A percentile compares a stretch with the other conserved stretches of the same genome.
Evolutionary conservation across 352 stramenopile species (phyloP).

Genomic region (Pythium myriotylum): DNA sequence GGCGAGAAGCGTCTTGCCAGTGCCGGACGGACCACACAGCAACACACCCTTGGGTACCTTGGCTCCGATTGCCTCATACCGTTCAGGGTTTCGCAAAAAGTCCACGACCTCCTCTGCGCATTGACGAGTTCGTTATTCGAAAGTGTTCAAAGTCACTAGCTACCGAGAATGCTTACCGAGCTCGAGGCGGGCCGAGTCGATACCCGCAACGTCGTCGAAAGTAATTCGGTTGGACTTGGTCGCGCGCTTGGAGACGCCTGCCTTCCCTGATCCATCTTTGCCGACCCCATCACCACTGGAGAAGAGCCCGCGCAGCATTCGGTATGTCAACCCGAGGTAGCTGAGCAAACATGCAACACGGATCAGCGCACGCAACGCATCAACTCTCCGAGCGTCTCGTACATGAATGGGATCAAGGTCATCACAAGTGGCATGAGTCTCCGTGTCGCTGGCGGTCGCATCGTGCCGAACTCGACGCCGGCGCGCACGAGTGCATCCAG

Average conservation of each 20-base stretch:
- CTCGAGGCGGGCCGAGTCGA: conserved; percentile 93
- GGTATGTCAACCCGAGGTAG: conserved; percentile 86
- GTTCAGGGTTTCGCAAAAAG: conserved; percentile 91
- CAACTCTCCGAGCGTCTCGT: conserved; percentile 10
- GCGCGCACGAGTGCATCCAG: conserved; percentile 60
- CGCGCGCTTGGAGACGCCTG: conserved; percentile 34
- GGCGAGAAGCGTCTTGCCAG: conserved; percentile 95
- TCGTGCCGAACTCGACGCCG: conserved; percentile 71
- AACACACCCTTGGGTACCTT: conserved; percentile 93
- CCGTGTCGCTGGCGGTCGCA: conserved; percentile 48
- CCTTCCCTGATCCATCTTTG: conserved; percentile 70
- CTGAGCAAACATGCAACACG: conserved; percentile 22
- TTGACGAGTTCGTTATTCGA: too few species aligned
- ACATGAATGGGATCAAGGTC: conserved; percentile 76
- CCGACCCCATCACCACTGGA: conserved; percentile 47
- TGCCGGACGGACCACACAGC: conserved; percentile 93
- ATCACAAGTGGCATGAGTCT: conserved; percentile 59
- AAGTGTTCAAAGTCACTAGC: conserved; percentile 4
- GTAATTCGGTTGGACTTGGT: conserved; percentile 49
- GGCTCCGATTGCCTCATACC: conserved; percentile 93
- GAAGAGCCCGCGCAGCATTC: conserved; percentile 77
- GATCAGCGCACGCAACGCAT: not conserved
- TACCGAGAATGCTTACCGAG: conserved; percentile 44
- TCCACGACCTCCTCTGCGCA: conserved; percentile 92
- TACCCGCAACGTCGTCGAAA: conserved; percentile 94